Base-by-base conservation (phyloP, 2,329 filamentous ascomycete genomes). In the Claviceps maximensis region DNA sequence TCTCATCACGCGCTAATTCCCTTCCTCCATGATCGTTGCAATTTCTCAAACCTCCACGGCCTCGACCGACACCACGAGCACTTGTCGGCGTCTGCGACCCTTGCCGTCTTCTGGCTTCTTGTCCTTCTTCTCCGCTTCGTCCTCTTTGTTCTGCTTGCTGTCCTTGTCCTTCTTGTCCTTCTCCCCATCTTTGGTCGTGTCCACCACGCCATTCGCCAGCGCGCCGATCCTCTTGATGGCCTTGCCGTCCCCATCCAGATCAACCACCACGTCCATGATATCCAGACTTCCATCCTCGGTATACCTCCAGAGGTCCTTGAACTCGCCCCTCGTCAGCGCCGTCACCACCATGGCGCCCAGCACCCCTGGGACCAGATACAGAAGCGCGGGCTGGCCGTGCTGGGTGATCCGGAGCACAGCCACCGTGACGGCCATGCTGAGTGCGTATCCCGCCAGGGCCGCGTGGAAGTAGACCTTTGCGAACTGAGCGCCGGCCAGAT, bases 321-420 rank as follows among this genome's bases (percentile, higher is more conserved):
- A 58, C 62, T 97, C 89, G 2, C 89, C 86, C 12, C 83, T 79
- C 19, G 77, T 64, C 4, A 83, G 59, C 0, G 85, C 91, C 2
- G 86, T 93, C 3, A 82, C 67, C 85, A 88, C 94, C 1, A 93
- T 64, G 1, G 84, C 78, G 1, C 78, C 74, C 5, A 96, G 71
- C 0, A 97, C 88, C 0, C 87, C 84, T 0, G 91, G 91, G 0
- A 97, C 93, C 7, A 98, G 80, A 64, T 97, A 97, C 15, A 98
- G 72, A 33, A 98, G 75, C 8, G 93, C 91, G 0, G 91, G 91
- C 64, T 98, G 91, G 2, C 87, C 88, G 57, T 88, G 88, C 47
- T 84, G 77, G 62, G 82, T 93, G 10, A 88, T 70, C 49, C 89
- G 75, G 70, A 97, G 85, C 61, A 89, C 86, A 0, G 77, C 71